Evolutionary conservation across 805 yeast genomes (phyloP).

Genomic region (Cephaloascus fragrans): DNA sequence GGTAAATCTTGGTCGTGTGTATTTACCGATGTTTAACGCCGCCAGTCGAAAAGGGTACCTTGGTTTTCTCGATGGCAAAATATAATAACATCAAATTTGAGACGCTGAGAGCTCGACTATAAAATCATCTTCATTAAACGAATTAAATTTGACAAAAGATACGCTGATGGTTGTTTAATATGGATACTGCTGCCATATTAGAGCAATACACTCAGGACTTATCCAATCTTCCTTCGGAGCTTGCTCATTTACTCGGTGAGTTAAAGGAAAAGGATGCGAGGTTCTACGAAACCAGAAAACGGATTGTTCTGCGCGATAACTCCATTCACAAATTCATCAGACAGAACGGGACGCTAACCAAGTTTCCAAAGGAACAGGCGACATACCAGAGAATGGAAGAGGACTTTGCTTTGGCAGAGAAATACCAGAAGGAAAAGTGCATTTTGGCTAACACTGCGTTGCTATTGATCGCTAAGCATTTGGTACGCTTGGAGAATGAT

Average conservation of each 20-base stretch:
- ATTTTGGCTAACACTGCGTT: constrained; percentile 77
- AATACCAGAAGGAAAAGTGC: constrained; percentile 69
- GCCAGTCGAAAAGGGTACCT: too few relatives aligned
- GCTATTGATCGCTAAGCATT: constrained; percentile 66
- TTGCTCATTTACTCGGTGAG: constrained; percentile 73
- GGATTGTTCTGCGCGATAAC: constrained; percentile 63
- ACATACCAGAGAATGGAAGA: constrained; percentile 57
- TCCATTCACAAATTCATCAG: constrained; percentile 75
- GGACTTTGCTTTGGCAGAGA: constrained; percentile 49
- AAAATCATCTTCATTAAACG: too few relatives aligned
- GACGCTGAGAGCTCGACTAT: too few relatives aligned
- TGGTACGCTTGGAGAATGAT: constrained; percentile 63
- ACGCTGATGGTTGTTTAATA: too few relatives aligned
- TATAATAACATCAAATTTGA: too few relatives aligned
- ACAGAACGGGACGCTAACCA: constrained; percentile 71
- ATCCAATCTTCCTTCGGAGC: constrained; percentile 81
- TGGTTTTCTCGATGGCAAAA: too few relatives aligned
- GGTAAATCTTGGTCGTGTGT: too few relatives aligned
- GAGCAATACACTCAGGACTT: constrained; percentile 65
- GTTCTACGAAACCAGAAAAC: constrained; percentile 54
- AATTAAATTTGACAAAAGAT: too few relatives aligned
- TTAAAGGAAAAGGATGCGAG: constrained; percentile 59
- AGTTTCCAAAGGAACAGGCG: constrained; percentile 72
- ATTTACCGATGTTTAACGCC: too few relatives aligned
- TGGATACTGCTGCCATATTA: constrained; percentile 86